Evolutionary conservation across 371 early-diverging fungal genomes (phyloP).

Genomic region (Syncephalastrum monosporum): DNA sequence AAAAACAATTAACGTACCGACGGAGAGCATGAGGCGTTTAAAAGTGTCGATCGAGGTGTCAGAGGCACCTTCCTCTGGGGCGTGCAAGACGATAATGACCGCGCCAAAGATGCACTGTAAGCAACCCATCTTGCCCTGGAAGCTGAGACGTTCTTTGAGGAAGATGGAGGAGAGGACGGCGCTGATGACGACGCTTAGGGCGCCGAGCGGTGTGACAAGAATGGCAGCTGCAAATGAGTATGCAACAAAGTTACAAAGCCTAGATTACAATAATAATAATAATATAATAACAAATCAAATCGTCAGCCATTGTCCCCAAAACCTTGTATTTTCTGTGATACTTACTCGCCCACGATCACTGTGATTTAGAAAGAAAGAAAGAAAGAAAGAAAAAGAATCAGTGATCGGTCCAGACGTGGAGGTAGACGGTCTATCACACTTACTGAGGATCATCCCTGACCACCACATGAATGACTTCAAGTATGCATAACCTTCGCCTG

Average conservation of each 20-base stretch:
- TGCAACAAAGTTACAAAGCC: slow-evolving; percentile 84
- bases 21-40: slow-evolving; percentile 69
- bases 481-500: slow-evolving; percentile 84
- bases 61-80: slow-evolving; percentile 80
- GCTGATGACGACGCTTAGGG: slow-evolving; percentile 78
- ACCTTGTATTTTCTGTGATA: too few relatives aligned
- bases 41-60: slow-evolving; percentile 84
- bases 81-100: slow-evolving; percentile 85
- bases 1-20: slow-evolving; percentile 42
- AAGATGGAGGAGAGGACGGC: slow-evolving; percentile 90
- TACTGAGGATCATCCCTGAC: slow-evolving; percentile 86
- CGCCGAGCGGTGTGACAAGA: slow-evolving; percentile 92
- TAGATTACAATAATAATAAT: too few relatives aligned
- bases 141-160: slow-evolving; percentile 81
- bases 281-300: too few relatives aligned
- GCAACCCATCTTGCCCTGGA: slow-evolving; percentile 89
- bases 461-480: slow-evolving; percentile 90
- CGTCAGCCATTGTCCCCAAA: too few relatives aligned
- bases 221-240: slow-evolving; percentile 91
- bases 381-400: neutral
- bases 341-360: slow-evolving; percentile 72
- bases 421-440: neutral
- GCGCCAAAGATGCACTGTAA: slow-evolving; percentile 91
- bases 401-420: too few relatives aligned
- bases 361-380: neutral